Percentiles rank a stretch among this genome's conserved stretches.
Evolutionary conservation across 306 rosid genomes (phyloP).

Genomic region (Casuarina glauca): DNA sequence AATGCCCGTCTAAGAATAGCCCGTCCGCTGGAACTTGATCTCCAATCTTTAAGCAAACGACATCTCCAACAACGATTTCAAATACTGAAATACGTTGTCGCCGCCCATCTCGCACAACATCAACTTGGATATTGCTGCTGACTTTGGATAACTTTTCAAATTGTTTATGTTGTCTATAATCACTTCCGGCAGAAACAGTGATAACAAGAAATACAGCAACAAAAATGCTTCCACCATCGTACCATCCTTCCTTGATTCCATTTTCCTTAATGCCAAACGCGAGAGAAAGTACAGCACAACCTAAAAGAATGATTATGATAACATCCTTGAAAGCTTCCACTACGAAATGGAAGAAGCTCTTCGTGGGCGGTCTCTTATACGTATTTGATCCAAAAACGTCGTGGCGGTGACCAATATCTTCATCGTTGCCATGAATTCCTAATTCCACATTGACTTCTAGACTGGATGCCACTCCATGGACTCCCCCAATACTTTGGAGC

Average conservation of each 20-base stretch:
- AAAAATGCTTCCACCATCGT: slow-evolving; percentile 41
- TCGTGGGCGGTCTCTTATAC: slow-evolving; percentile 26
- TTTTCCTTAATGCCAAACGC: slow-evolving; percentile 37
- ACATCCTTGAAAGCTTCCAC: slow-evolving; percentile 36
- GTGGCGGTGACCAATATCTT: neutral
- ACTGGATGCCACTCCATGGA: slow-evolving; percentile 14
- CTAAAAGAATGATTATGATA: slow-evolving; percentile 35
- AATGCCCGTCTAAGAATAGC: slow-evolving; percentile 34
- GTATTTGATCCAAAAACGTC: slow-evolving; percentile 36
- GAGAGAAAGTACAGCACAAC: slow-evolving; percentile 42
- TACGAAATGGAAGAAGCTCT: slow-evolving; percentile 28
- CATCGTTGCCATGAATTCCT: slow-evolving; percentile 29
- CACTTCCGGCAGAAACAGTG: slow-evolving; percentile 26
- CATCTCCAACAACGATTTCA: slow-evolving; percentile 47
- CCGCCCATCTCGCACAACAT: slow-evolving; percentile 29
- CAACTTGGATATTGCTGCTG: slow-evolving; percentile 32
- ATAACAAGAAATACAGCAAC: slow-evolving; percentile 37
- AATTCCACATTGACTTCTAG: slow-evolving; percentile 14
- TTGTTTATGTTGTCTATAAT: slow-evolving; percentile 28
- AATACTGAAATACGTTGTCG: slow-evolving; percentile 16
- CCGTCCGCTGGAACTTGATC: slow-evolving; percentile 53
- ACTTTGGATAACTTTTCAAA: slow-evolving; percentile 33
- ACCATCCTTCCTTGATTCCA: slow-evolving; percentile 44
- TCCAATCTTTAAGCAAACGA: slow-evolving; percentile 37
- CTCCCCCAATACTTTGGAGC: slow-evolving; percentile 30